Conservation (phyloP, 305 asterid genomes). For the Solanum hybrid region DNA sequence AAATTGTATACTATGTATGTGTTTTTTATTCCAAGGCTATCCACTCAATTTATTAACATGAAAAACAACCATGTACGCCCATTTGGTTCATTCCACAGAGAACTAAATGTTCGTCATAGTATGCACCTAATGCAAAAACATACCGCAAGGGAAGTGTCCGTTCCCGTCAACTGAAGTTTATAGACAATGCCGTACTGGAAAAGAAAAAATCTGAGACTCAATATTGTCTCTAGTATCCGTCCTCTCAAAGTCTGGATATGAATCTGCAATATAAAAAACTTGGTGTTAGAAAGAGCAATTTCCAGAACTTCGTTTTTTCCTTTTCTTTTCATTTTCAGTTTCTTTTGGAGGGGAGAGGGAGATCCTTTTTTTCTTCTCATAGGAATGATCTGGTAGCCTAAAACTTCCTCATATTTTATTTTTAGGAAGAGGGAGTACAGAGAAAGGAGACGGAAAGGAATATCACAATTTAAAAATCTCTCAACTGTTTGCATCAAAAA, state of each 20-base stretch:
- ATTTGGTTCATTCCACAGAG: not conserved
- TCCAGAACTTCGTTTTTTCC: not conserved
- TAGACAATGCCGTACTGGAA: constrained; percentile 97
- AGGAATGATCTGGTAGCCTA: not conserved
- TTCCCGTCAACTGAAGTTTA: constrained; percentile 72
- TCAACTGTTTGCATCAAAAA: not conserved
- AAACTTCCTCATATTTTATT: not conserved
- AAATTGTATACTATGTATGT: not conserved
- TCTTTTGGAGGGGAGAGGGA: not conserved
- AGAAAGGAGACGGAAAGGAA: not conserved
- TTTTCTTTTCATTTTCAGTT: not conserved
- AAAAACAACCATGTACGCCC: not conserved
- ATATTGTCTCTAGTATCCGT: constrained; percentile 88
- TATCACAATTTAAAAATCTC: not conserved
- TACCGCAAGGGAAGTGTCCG: constrained; percentile 86
- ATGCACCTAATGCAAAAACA: constrained; percentile 10
- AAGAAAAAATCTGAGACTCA: constrained; percentile 86
- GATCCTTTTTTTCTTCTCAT: not conserved
- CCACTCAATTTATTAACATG: not conserved
- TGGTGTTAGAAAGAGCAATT: not conserved
- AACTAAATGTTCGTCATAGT: not conserved
- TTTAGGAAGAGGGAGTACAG: not conserved
- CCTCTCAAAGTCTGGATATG: constrained; percentile 97
- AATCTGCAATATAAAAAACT: constrained; percentile 32
- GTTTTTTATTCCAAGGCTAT: not conserved